A percentile compares a stretch with the other conserved stretches of the same genome.
phyloP scores from a whole-genome alignment of 129 eudicot genomes.

The Helianthus tuberosus region DNA sequence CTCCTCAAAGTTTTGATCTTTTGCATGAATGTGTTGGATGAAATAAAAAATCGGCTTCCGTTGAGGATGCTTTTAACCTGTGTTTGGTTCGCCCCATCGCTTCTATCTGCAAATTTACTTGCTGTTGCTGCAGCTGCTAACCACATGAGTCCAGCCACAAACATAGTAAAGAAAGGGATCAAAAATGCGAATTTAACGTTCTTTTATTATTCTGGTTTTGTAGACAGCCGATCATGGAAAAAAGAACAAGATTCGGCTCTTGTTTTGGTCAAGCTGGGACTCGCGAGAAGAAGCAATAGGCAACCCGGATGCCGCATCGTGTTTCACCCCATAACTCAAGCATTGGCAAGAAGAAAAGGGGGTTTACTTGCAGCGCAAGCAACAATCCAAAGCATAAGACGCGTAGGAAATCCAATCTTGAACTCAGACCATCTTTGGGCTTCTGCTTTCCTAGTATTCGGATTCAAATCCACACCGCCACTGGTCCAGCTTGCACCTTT shows the following conservation, averaged over 20 bases:
- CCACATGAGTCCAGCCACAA: slow-evolving; percentile 42
- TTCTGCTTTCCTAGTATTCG: slow-evolving; percentile 70
- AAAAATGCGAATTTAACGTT: slow-evolving; percentile 45
- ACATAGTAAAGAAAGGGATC: slow-evolving; percentile 51
- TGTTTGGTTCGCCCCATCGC: slow-evolving; percentile 79
- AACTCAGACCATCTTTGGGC: slow-evolving; percentile 80
- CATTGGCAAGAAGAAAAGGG: slow-evolving; percentile 51
- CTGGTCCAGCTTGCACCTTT: slow-evolving; percentile 63
- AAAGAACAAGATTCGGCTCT: slow-evolving; percentile 71
- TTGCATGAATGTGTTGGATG: slow-evolving; percentile 55
- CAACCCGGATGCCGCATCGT: slow-evolving; percentile 59
- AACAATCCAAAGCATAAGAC: slow-evolving; percentile 60
- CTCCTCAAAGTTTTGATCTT: slow-evolving; percentile 59
- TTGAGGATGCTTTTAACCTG: slow-evolving; percentile 78
- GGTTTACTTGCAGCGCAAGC: slow-evolving; percentile 55
- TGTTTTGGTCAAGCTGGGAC: slow-evolving; percentile 68
- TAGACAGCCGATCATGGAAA: slow-evolving; percentile 55
- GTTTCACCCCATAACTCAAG: slow-evolving; percentile 73
- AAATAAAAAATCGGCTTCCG: slow-evolving; percentile 53
- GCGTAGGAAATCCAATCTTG: slow-evolving; percentile 50
- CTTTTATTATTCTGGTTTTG: slow-evolving; percentile 51
- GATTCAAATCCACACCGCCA: slow-evolving; percentile 86
- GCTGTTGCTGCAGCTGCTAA: slow-evolving; percentile 72
- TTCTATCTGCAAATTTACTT: slow-evolving; percentile 57
- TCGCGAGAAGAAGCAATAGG: slow-evolving; percentile 53